These are phyloP conservation scores for Fusarium chlamydosporum DNA, from an alignment of 2,329 filamentous ascomycete genomes.

Conservation along the genomic window DNA sequence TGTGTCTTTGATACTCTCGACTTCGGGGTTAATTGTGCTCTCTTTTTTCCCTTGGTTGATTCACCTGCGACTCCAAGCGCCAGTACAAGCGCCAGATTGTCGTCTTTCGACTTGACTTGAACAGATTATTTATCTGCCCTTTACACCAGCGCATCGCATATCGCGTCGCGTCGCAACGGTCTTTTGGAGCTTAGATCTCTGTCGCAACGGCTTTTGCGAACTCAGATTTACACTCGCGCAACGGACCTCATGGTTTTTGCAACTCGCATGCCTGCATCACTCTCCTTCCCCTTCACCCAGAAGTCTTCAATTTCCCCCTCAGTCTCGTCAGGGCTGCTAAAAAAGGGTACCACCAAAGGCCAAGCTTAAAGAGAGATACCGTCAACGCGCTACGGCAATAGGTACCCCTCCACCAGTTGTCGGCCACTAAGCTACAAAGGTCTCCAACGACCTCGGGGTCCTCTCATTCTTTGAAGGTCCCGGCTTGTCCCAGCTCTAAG, in stretches of 20 bases:
- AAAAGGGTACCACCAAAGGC: conserved; percentile 29
- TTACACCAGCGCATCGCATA: conserved; percentile 8
- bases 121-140: conserved; percentile 4
- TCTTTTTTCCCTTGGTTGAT: conserved; percentile 7
- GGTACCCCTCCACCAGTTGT: conserved; percentile 38
- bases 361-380: conserved; percentile 38
- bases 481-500: conserved; percentile 41
- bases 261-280: conserved; percentile 36
- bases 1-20: conserved; percentile 8
- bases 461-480: conserved; percentile 22
- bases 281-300: conserved; percentile 14
- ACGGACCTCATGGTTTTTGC: conserved; percentile 22
- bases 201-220: conserved; percentile 28
- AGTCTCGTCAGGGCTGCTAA: conserved; percentile 40
- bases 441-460: conserved; percentile 44
- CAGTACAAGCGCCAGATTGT: conserved; percentile 30
- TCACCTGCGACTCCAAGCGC: conserved; percentile 19
- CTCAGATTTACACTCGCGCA: neutral
- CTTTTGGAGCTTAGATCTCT: neutral
- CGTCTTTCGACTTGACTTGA: conserved; percentile 1
- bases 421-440: conserved; percentile 43
- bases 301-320: conserved; percentile 19
- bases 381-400: conserved; percentile 38
- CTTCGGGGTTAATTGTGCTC: conserved; percentile 17
- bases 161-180: conserved; percentile 39